A percentile compares a stretch with the other conserved stretches of the same genome.
Conservation (phyloP, 177 flowering plant genomes). For the Vitis hybrid region DNA sequence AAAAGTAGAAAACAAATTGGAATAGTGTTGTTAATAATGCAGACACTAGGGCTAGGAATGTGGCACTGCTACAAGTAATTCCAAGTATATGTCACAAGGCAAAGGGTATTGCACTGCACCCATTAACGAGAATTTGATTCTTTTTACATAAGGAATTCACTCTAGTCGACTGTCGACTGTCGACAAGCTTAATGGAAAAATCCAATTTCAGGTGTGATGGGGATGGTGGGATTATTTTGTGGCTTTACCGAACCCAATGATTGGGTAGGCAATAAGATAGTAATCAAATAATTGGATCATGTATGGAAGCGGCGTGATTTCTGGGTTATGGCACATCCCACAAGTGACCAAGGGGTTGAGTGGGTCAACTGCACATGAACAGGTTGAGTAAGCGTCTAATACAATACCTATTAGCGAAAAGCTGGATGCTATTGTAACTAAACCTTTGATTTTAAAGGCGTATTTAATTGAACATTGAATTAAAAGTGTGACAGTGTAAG, state of each 20-base stretch:
- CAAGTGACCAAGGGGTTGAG: slow-evolving; percentile 7
- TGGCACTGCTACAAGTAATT: too few species aligned
- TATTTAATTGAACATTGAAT: not conserved
- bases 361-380: slow-evolving; percentile 25
- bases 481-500: not conserved
- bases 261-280: slow-evolving; percentile 8
- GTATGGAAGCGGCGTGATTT: slow-evolving; percentile 27
- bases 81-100: too few species aligned
- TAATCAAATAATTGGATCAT: slow-evolving; percentile 15
- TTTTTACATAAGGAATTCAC: too few species aligned
- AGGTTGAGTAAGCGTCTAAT: slow-evolving; percentile 6
- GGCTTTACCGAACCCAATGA: slow-evolving; percentile 18
- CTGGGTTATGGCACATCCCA: slow-evolving; percentile 20
- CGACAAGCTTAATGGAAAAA: too few species aligned
- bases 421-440: too few species aligned
- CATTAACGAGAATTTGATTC: too few species aligned
- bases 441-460: not conserved
- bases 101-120: too few species aligned
- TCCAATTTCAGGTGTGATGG: too few species aligned
- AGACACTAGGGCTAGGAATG: too few species aligned
- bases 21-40: too few species aligned
- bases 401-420: not conserved
- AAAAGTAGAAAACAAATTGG: too few species aligned
- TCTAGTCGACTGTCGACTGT: too few species aligned
- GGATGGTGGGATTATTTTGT: not conserved